phyloP scores from a whole-genome alignment of 2,329 filamentous ascomycete species.

The Hortaea werneckii region DNA sequence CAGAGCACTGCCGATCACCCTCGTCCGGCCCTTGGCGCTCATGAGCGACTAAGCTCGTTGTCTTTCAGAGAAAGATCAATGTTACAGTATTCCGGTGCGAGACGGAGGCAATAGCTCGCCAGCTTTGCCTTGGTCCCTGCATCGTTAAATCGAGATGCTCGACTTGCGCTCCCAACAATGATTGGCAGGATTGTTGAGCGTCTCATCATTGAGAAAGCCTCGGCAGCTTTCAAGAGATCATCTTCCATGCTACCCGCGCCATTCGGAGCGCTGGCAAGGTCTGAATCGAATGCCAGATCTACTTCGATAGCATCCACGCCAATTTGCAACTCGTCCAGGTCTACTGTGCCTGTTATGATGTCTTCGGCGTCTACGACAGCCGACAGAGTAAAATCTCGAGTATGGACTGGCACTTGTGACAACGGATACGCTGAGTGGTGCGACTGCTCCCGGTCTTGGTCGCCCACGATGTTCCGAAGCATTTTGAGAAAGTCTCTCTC shows the following conservation, averaged over 20 bases:
- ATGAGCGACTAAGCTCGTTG: constrained; percentile 41
- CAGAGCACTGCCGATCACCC: constrained; percentile 51
- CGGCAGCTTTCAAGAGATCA: constrained; percentile 28
- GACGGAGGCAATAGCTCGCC: constrained; percentile 48
- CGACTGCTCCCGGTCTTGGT: constrained; percentile 42
- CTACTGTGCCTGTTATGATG: constrained; percentile 43
- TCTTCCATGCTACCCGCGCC: not conserved
- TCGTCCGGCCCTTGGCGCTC: constrained; percentile 44
- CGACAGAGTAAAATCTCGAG: constrained; percentile 56
- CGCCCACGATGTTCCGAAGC: constrained; percentile 49
- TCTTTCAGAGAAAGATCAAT: constrained; percentile 51
- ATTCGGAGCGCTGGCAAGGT: not conserved
- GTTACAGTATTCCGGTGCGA: constrained; percentile 51
- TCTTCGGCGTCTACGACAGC: constrained; percentile 51
- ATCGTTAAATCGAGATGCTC: too few relatives aligned
- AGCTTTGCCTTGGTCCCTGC: constrained; percentile 24
- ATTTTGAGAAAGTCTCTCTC: constrained; percentile 63
- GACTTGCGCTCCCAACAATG: constrained; percentile 18
- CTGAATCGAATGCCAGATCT: not conserved
- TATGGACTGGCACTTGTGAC: constrained; percentile 50
- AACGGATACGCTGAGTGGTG: constrained; percentile 57
- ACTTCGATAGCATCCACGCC: constrained; percentile 59
- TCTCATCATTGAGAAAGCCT: constrained; percentile 49
- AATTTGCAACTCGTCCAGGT: constrained; percentile 56
- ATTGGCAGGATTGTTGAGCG: constrained; percentile 49